phyloP scores from a whole-genome alignment of 2,329 filamentous ascomycete species.

The Alternaria postmessia region DNA sequence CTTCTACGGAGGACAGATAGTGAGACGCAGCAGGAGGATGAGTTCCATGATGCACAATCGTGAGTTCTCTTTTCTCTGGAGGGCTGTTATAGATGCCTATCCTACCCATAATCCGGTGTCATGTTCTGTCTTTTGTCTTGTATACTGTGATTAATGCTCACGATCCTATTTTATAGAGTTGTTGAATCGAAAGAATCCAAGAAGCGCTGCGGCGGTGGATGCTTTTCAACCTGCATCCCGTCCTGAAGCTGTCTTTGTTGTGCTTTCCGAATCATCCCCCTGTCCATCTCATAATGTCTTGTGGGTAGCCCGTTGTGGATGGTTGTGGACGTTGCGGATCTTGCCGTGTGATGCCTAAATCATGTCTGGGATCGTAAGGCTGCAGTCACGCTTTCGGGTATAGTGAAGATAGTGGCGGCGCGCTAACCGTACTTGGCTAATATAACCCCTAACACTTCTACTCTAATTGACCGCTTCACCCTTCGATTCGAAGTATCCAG shows the following conservation, averaged over 20 bases:
- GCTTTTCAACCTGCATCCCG: conserved; percentile 28
- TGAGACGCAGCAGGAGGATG: conserved; percentile 54
- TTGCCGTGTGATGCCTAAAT: conserved; percentile 4
- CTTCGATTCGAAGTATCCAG: background rate
- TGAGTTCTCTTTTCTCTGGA: conserved; percentile 18
- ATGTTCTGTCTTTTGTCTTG: background rate
- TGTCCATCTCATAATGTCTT: background rate
- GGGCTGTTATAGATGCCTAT: background rate
- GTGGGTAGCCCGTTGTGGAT: background rate
- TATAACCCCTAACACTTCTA: background rate
- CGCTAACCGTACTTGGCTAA: conserved; percentile 9
- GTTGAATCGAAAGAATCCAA: conserved; percentile 10
- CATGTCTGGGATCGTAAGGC: conserved; percentile 2
- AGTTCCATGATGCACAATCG: conserved; percentile 59
- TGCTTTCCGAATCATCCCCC: background rate
- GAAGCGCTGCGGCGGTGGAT: conserved; percentile 12
- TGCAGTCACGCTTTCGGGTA: background rate
- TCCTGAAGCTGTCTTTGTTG: conserved; percentile 1
- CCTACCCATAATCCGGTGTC: background rate
- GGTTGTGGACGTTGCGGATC: background rate
- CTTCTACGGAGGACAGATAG: conserved; percentile 51
- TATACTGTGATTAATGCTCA: conserved; percentile 7
- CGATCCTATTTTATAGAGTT: conserved; percentile 12
- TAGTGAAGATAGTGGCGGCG: background rate
- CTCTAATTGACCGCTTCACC: background rate